Evolutionary conservation across 1,139 yeast genomes (phyloP).

Genomic region (Sugiyamaella paludigena): DNA sequence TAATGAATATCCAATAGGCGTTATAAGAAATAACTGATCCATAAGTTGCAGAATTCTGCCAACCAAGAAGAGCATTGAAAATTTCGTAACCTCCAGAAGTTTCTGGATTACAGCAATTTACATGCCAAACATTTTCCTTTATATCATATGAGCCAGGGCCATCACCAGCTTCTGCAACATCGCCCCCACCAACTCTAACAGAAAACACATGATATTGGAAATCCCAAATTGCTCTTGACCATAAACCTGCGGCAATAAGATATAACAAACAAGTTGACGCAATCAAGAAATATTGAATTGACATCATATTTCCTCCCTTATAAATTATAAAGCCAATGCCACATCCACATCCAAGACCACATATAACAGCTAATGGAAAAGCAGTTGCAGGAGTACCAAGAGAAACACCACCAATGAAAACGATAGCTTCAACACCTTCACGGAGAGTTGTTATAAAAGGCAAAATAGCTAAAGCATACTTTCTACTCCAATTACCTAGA

Average conservation of each 20-base stretch:
- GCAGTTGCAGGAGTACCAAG: conserved; percentile 72
- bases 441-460: conserved; percentile 80
- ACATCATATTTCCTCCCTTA: conserved; percentile 73
- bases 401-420: conserved; percentile 86
- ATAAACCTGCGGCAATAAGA: conserved; percentile 84
- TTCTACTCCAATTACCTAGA: conserved; percentile 44
- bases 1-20: conserved; percentile 70
- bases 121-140: conserved; percentile 84
- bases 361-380: conserved; percentile 77
- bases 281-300: conserved; percentile 77
- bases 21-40: conserved; percentile 84
- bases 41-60: conserved; percentile 95
- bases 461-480: conserved; percentile 72
- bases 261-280: conserved; percentile 84
- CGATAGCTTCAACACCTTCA: conserved; percentile 89
- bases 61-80: conserved; percentile 86
- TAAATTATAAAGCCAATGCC: conserved; percentile 66
- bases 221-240: conserved; percentile 90
- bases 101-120: conserved; percentile 92
- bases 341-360: conserved; percentile 68
- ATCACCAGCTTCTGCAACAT: conserved; percentile 82
- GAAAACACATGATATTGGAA: conserved; percentile 70
- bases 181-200: conserved; percentile 67
- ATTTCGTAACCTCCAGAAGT: conserved; percentile 93
- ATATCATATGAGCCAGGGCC: conserved; percentile 97